Evolutionary conservation across 441 rosid genomes (phyloP).

Genomic region (Cnidoscolus chayamansa): DNA sequence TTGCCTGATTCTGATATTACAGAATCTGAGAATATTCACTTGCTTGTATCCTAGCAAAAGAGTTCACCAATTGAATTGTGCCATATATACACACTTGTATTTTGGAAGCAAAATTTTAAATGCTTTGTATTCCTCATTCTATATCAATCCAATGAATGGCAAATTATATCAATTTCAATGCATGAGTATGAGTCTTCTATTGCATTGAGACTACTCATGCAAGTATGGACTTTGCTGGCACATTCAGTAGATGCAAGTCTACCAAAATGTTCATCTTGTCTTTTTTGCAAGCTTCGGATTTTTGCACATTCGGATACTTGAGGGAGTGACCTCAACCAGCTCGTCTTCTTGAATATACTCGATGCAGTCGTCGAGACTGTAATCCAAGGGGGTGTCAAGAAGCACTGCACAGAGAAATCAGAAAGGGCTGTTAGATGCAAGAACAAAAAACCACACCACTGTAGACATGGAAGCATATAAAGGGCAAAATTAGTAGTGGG

Average conservation of each 20-base stretch:
- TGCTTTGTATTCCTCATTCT: slow-evolving; percentile 5
- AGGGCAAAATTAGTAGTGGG: not conserved
- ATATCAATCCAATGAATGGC: slow-evolving; percentile 1
- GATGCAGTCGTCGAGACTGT: slow-evolving; percentile 93
- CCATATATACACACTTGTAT: slow-evolving; percentile 10
- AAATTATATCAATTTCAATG: not conserved
- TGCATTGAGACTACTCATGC: not conserved
- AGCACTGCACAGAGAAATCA: slow-evolving; percentile 50
- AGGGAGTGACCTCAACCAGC: slow-evolving; percentile 84
- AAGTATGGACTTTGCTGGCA: slow-evolving; percentile 19
- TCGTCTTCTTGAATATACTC: slow-evolving; percentile 98
- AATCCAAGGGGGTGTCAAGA: slow-evolving; percentile 77
- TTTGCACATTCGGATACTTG: slow-evolving; percentile 81
- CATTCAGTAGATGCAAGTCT: slow-evolving; percentile 5
- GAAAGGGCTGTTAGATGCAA: slow-evolving; percentile 11
- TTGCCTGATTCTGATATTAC: not conserved
- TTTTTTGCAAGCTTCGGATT: slow-evolving; percentile 67
- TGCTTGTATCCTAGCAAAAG: slow-evolving; percentile 8
- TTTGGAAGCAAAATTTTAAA: slow-evolving; percentile 18
- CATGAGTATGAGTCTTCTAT: not conserved
- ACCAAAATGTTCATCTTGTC: slow-evolving; percentile 37
- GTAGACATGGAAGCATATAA: not conserved
- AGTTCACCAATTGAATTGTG: slow-evolving; percentile 1
- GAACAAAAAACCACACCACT: not conserved
- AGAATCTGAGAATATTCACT: not conserved